These are phyloP conservation scores for Eucalyptus rudis DNA, from an alignment of 345 rosid species.

Conservation along the genomic window DNA sequence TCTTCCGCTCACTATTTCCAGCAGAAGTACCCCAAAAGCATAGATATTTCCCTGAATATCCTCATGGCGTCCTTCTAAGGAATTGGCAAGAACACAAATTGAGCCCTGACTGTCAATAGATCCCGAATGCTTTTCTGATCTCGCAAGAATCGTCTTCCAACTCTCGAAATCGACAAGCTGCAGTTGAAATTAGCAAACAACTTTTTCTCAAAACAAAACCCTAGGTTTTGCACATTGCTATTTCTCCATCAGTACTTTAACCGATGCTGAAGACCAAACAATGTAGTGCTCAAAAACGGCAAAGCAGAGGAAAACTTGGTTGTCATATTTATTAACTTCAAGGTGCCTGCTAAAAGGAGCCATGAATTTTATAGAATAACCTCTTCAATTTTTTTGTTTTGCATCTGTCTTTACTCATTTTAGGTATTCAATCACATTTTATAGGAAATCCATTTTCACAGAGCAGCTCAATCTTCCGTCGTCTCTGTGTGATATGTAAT, in stretches of 20 bases:
- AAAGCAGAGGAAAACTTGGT: neutral
- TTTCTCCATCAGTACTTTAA: neutral
- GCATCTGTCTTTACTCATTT: neutral
- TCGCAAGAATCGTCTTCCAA: conserved; percentile 86
- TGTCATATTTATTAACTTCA: neutral
- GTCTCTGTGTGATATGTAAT: neutral
- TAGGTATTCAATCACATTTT: neutral
- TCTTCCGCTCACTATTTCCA: conserved; percentile 88
- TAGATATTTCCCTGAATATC: conserved; percentile 81
- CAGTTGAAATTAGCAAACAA: neutral
- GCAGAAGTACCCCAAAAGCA: conserved; percentile 77
- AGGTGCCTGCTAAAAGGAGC: neutral
- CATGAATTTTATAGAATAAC: neutral
- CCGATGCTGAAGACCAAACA: neutral
- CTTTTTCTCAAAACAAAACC: neutral
- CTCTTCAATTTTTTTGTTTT: neutral
- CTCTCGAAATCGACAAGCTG: conserved; percentile 97
- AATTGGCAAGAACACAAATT: conserved; percentile 65
- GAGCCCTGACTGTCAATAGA: conserved; percentile 67
- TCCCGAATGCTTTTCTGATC: conserved; percentile 81
- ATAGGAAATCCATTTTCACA: neutral
- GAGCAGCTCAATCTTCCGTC: neutral
- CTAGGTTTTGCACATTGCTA: neutral
- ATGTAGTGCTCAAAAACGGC: neutral
- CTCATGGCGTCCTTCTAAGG: conserved; percentile 59